phyloP scores from a whole-genome alignment of 2,329 filamentous ascomycete species.

The Diplodia seriata region DNA sequence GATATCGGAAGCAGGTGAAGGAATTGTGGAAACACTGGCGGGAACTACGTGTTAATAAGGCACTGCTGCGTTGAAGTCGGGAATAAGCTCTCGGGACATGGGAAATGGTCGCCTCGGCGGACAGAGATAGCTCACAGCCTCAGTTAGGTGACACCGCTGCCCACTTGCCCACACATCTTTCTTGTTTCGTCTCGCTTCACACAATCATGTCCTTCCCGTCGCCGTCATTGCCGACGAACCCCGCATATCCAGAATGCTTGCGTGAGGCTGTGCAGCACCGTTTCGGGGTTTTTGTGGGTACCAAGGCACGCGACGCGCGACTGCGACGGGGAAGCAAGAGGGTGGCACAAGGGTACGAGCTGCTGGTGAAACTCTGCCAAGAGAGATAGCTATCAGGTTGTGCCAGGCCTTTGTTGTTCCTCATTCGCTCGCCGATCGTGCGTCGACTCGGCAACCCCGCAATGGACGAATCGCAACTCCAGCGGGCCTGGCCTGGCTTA shows the following conservation, averaged over 20 bases:
- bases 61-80: not conserved
- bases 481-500: conserved; percentile 11
- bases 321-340: not conserved
- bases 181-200: not conserved
- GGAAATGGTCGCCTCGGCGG: not conserved
- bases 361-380: conserved; percentile 18
- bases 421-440: conserved; percentile 7
- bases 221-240: conserved; percentile 7
- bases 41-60: not conserved
- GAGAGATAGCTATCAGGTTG: not conserved
- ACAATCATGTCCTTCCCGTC: not conserved
- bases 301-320: not conserved
- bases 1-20: not conserved
- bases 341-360: not conserved
- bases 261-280: conserved; percentile 16
- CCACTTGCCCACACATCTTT: not conserved
- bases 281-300: not conserved
- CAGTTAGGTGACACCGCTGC: not conserved
- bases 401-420: not conserved
- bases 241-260: not conserved
- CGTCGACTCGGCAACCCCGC: conserved; percentile 11
- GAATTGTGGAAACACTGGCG: not conserved
- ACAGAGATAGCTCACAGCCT: not conserved
- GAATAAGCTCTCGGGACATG: not conserved
- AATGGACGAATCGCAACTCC: not conserved